A percentile compares a stretch with the other conserved stretches of the same genome.
These are phyloP conservation scores for Mitragyna speciosa DNA, from an alignment of 257 asterid species.

Conservation along the genomic window DNA sequence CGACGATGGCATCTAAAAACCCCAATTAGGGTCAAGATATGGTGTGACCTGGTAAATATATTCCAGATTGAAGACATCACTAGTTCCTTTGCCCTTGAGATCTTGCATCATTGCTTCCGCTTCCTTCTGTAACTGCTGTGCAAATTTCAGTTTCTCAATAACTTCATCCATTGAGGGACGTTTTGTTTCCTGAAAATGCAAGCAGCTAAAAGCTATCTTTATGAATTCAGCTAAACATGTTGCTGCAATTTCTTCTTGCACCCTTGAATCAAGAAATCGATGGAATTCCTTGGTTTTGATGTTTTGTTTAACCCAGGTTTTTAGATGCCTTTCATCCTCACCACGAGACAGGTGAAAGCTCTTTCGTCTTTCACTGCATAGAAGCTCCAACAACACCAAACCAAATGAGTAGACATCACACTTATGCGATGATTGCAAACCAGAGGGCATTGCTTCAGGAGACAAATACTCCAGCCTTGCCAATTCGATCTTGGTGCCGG, in stretches of 20 bases:
- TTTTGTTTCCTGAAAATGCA: neutral
- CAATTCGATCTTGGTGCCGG: too few relatives aligned
- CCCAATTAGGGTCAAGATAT: neutral
- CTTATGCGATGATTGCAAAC: neutral
- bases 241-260: neutral
- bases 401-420: conserved; percentile 16
- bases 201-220: conserved; percentile 1
- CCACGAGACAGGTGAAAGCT: neutral
- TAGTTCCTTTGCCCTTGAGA: neutral
- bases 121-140: neutral
- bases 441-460: neutral
- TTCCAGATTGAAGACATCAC: neutral
- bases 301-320: neutral
- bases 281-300: neutral
- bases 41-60: neutral
- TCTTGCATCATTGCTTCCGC: neutral
- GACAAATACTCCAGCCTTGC: neutral
- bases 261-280: neutral
- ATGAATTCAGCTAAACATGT: conserved; percentile 2
- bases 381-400: neutral
- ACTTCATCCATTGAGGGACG: conserved; percentile 2
- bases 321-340: neutral
- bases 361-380: neutral
- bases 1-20: neutral
- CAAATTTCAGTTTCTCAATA: neutral